Evolutionary conservation across 768 basidiomycete species (phyloP).

Genomic region (Mycena olivaceomarginata): DNA sequence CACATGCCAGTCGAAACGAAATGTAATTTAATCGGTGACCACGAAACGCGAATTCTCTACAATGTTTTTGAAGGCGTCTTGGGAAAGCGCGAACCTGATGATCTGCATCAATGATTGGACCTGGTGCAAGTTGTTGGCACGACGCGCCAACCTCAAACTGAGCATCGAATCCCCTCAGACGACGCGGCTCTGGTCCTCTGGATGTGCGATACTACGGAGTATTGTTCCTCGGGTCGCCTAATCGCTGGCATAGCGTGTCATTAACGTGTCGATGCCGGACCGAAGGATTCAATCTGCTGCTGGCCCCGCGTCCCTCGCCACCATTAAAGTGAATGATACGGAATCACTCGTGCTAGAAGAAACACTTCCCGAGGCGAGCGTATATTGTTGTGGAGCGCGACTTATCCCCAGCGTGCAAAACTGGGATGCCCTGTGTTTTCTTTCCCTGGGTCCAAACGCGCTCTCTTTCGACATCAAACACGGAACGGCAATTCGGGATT

Average conservation of each 20-base stretch:
- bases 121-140: no score
- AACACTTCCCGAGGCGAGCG: constrained; percentile 9
- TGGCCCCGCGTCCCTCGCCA: constrained; percentile 26
- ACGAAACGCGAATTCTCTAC: no score
- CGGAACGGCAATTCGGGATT: not conserved
- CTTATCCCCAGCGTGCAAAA: not conserved
- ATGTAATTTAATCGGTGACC: no score
- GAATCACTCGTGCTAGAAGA: constrained; percentile 27
- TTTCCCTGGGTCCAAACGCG: not conserved
- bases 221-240: not conserved
- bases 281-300: not conserved
- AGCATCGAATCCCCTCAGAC: not conserved
- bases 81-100: no score
- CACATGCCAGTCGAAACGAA: no score
- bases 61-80: no score
- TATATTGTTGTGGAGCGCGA: not conserved
- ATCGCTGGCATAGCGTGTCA: not conserved
- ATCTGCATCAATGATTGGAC: no score
- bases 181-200: not conserved
- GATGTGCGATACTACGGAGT: not conserved
- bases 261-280: constrained; percentile 7
- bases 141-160: not conserved
- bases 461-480: not conserved
- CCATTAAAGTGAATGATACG: constrained; percentile 16
- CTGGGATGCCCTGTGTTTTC: not conserved